These are phyloP conservation scores for Nannochloris sp. DNA, from an alignment of 139 green algal species.

Conservation along the genomic window DNA sequence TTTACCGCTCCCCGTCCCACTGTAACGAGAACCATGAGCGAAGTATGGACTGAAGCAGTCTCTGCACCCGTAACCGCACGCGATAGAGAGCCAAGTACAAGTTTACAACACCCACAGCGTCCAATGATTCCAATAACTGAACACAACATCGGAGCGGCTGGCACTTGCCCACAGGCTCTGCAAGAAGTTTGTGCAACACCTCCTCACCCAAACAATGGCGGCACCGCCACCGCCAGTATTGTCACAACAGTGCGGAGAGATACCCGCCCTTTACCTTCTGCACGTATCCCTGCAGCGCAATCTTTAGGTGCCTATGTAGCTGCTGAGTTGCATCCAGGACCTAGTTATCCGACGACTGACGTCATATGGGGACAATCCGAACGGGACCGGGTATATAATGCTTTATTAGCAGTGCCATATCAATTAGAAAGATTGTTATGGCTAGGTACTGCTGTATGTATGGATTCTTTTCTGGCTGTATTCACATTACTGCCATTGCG, in stretches of 20 bases:
- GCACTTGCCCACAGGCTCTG: too few species aligned
- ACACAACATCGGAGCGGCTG: too few species aligned
- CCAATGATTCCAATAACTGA: too few species aligned
- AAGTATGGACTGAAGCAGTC: too few species aligned
- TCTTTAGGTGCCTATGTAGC: conserved; percentile 5
- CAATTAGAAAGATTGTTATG: conserved; percentile 80
- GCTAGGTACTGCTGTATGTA: conserved; percentile 63
- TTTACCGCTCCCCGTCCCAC: too few species aligned
- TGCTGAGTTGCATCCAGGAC: conserved; percentile 20
- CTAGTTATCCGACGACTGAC: conserved; percentile 43
- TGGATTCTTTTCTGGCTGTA: conserved; percentile 67
- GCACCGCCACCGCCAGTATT: background rate
- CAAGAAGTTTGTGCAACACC: too few species aligned
- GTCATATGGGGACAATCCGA: conserved; percentile 71
- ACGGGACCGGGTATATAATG: conserved; percentile 79
- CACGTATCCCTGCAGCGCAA: background rate
- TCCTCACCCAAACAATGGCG: background rate
- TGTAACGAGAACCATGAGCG: too few species aligned
- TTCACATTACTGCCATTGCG: conserved; percentile 73
- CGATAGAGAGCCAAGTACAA: too few species aligned
- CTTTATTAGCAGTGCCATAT: conserved; percentile 73
- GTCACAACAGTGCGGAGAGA: background rate
- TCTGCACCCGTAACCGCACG: too few species aligned
- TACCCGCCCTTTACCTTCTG: background rate
- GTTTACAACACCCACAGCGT: too few species aligned